phyloP scores from a whole-genome alignment of 192 early-diverging fungal species.

The Coemansia asiatica region DNA sequence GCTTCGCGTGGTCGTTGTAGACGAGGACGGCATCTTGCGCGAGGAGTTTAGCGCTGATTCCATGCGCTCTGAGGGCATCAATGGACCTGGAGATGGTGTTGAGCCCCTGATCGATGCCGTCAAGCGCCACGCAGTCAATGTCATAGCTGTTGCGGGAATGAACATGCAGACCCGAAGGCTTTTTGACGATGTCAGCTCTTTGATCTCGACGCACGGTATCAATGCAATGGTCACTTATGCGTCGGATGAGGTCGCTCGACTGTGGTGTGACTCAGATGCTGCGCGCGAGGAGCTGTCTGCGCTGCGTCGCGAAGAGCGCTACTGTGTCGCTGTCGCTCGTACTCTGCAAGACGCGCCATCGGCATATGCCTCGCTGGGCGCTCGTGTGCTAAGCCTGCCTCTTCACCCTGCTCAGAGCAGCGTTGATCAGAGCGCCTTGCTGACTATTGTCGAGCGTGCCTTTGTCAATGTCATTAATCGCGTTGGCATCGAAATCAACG shows the following conservation, averaged over 20 bases:
- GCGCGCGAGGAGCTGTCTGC: slow-evolving; percentile 72
- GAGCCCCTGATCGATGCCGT: slow-evolving; percentile 62
- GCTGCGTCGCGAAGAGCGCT: slow-evolving; percentile 69
- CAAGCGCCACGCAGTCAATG: slow-evolving; percentile 64
- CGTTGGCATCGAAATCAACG: slow-evolving; percentile 90
- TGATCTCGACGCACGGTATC: slow-evolving; percentile 53
- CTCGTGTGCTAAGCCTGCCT: slow-evolving; percentile 61
- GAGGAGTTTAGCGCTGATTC: slow-evolving; percentile 67
- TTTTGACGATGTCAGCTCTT: slow-evolving; percentile 63
- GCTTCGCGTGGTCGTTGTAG: slow-evolving; percentile 65
- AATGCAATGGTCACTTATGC: slow-evolving; percentile 68
- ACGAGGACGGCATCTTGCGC: slow-evolving; percentile 70
- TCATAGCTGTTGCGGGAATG: slow-evolving; percentile 81
- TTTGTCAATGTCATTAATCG: slow-evolving; percentile 83
- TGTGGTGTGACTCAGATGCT: slow-evolving; percentile 78
- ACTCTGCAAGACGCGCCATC: slow-evolving; percentile 78
- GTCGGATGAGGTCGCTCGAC: slow-evolving; percentile 84
- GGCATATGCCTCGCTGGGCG: slow-evolving; percentile 78
- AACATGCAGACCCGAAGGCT: slow-evolving; percentile 73
- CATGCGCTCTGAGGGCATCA: slow-evolving; percentile 28
- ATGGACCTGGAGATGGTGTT: slow-evolving; percentile 27
- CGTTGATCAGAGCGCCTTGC: slow-evolving; percentile 66
- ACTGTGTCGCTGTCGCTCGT: slow-evolving; percentile 83
- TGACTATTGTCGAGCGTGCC: slow-evolving; percentile 74
- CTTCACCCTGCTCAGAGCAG: slow-evolving; percentile 77